Evolutionary conservation across 2,329 filamentous ascomycete species (phyloP), one percentile per base, ranked within the genome.

Genomic region (Penicillium sp.): DNA sequence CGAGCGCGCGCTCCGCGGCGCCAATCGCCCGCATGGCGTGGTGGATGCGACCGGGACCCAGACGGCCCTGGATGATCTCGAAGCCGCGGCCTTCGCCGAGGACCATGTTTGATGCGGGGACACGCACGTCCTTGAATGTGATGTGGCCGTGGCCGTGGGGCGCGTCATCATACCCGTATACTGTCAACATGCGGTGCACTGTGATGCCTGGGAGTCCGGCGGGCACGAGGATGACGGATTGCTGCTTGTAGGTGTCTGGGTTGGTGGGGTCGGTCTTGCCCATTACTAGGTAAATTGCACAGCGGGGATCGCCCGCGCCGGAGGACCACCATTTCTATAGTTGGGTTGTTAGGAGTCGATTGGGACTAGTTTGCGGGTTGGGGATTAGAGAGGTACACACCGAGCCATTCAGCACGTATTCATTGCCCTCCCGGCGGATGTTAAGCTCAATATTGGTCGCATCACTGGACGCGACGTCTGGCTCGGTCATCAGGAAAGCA

Each of bases 101-200:
- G 10, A 97, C 86, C 64, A 98, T 84, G 74, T 87, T 93, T 62
- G 76, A 75, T 29, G 77, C 82, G 7, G 91, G 91, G 0, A 98
- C 87, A 52, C 91, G 86, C 55, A 97, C 93, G 66, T 97, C 85
- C 52, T 83, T 77, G 73, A 98, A 97, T 32, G 76, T 80, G 65
- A 98, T 82, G 71, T 98, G 91, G 39, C 89, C 93, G 73, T 98
- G 93, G 49, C 93, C 93, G 69, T 98, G 93, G 2, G 93, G 93
- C n/a, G 93, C 93, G 62, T 98, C 93, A 68, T 97, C 93, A 72
- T 89, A 97, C 51, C 93, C 93, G 71, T 94, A 95, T 57, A 97
- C 91, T 44, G 79, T 85, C 48, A 98, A 77, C 88, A 96, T 95
- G 60, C 93, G 84, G 72, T 95, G 81, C 61, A 97, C 84, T n/a